These are phyloP conservation scores for Leccinum barrowsii DNA, from an alignment of 768 basidiomycete species.

Conservation along the genomic window DNA sequence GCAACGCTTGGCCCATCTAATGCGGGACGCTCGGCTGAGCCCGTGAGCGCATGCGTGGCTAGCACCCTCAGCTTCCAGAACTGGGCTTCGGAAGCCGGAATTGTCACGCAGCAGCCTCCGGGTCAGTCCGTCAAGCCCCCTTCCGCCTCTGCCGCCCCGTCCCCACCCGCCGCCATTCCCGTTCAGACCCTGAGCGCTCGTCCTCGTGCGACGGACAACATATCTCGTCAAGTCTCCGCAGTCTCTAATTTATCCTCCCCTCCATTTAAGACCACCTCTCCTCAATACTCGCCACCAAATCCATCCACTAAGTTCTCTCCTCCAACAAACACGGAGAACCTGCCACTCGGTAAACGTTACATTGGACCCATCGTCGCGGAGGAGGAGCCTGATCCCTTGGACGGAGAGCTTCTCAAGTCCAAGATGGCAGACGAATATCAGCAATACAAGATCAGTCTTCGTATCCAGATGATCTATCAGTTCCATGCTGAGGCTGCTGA, in stretches of 20 bases:
- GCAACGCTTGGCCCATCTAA: slow-evolving; percentile 27
- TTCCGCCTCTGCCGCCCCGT: slow-evolving; percentile 4
- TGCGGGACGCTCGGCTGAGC: slow-evolving; percentile 20
- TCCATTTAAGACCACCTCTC: slow-evolving; percentile 16
- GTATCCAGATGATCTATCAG: slow-evolving; percentile 34
- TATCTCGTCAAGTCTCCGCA: slow-evolving; percentile 29
- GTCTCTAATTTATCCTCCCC: slow-evolving; percentile 24
- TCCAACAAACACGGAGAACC: slow-evolving; percentile 14
- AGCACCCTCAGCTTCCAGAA: slow-evolving; percentile 25
- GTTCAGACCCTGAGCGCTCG: slow-evolving; percentile 16
- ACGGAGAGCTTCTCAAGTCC: slow-evolving; percentile 28
- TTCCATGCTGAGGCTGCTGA: slow-evolving; percentile 30
- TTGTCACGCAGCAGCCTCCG: slow-evolving; percentile 19
- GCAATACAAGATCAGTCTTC: slow-evolving; percentile 29
- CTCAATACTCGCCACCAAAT: slow-evolving; percentile 28
- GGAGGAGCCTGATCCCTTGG: slow-evolving; percentile 27
- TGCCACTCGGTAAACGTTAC: slow-evolving; percentile 29
- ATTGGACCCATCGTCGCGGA: slow-evolving; percentile 30
- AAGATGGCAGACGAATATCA: slow-evolving; percentile 34
- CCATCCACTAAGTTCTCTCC: slow-evolving; percentile 26
- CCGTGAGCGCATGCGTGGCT: slow-evolving; percentile 7
- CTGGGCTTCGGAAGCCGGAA: slow-evolving; percentile 32
- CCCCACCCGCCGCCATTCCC: background rate
- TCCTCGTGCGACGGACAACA: slow-evolving; percentile 27
- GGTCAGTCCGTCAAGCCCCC: slow-evolving; percentile 7